A percentile compares a stretch with the other conserved stretches of the same genome.
Conservation (phyloP, 2,329 filamentous ascomycete genomes). For the Ophiostoma himal-ulmi region DNA sequence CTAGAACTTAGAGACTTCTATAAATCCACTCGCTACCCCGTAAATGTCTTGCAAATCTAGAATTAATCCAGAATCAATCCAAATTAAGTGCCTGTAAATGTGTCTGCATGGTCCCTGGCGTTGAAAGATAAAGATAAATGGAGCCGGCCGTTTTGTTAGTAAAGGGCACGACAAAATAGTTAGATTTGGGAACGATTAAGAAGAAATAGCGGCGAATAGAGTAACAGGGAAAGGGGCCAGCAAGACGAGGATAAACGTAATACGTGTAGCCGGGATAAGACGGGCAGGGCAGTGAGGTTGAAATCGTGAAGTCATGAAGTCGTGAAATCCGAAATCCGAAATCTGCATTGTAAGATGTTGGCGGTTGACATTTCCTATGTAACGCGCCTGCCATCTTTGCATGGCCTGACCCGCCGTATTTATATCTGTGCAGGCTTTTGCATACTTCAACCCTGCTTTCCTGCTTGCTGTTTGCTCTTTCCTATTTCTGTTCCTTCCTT, state of each 20-base stretch:
- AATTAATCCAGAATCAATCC: not conserved
- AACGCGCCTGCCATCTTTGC: conserved; percentile 4
- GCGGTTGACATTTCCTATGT: not conserved
- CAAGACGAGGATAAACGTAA: not conserved
- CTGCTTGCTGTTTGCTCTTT: not conserved
- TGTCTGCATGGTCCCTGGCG: not conserved
- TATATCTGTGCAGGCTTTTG: not conserved
- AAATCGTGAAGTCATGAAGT: not conserved
- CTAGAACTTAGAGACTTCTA: not conserved
- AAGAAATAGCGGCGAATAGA: not conserved
- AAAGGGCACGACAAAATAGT: conserved; percentile 2
- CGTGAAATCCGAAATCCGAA: not conserved
- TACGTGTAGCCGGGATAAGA: not conserved
- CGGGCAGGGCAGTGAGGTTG: not conserved
- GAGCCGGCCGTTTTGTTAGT: conserved; percentile 7
- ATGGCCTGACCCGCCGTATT: conserved; percentile 2
- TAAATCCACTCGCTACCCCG: not conserved
- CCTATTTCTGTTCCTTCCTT: no score
- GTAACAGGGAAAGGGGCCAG: not conserved
- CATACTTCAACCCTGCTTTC: not conserved
- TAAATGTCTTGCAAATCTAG: not conserved
- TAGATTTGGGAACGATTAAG: not conserved
- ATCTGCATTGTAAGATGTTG: no score
- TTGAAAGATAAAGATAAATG: conserved; percentile 3
- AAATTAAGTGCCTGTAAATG: not conserved